Conservation (phyloP, 164 flowering plant species). For the Kingdonia uniflora region DNA sequence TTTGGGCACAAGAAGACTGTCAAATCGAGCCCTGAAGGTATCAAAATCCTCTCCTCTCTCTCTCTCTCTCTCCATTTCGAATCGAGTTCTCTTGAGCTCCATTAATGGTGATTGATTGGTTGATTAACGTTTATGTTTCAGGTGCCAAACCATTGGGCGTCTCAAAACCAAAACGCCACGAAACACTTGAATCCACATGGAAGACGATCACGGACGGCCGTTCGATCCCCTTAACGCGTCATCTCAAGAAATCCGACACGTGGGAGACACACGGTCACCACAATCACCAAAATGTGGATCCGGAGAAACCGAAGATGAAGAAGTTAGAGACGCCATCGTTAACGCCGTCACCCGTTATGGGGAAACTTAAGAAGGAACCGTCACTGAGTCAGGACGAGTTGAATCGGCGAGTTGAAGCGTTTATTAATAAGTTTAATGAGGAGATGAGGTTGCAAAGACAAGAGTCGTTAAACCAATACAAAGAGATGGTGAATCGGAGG, state of each 20-base stretch:
- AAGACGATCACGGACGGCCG: conserved; percentile 29
- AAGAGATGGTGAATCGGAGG: conserved; percentile 31
- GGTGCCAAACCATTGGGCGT: not conserved
- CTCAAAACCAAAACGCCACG: not conserved
- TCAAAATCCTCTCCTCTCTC: not conserved
- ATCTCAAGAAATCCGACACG: conserved; percentile 63
- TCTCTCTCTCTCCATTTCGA: not conserved
- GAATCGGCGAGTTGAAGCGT: conserved; percentile 71
- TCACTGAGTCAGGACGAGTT: conserved; percentile 77
- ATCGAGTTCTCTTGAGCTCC: not conserved
- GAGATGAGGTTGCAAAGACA: conserved; percentile 80
- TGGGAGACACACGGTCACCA: conserved; percentile 35
- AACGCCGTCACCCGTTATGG: conserved; percentile 19
- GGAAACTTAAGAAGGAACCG: conserved; percentile 41
- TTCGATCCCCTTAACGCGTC: conserved; percentile 61
- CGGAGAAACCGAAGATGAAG: conserved; percentile 22
- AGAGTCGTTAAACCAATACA: conserved; percentile 41
- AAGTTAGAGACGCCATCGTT: conserved; percentile 36
- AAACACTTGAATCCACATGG: conserved; percentile 3
- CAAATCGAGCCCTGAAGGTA: conserved; percentile 68
- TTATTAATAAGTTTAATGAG: conserved; percentile 68
- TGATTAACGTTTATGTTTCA: no score
- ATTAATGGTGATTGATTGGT: no score
- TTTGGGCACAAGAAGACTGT: conserved; percentile 43
- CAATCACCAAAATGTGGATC: not conserved